These are phyloP conservation scores for Penicillium odoratum DNA, from an alignment of 495 filamentous ascomycete species.

Conservation along the genomic window DNA sequence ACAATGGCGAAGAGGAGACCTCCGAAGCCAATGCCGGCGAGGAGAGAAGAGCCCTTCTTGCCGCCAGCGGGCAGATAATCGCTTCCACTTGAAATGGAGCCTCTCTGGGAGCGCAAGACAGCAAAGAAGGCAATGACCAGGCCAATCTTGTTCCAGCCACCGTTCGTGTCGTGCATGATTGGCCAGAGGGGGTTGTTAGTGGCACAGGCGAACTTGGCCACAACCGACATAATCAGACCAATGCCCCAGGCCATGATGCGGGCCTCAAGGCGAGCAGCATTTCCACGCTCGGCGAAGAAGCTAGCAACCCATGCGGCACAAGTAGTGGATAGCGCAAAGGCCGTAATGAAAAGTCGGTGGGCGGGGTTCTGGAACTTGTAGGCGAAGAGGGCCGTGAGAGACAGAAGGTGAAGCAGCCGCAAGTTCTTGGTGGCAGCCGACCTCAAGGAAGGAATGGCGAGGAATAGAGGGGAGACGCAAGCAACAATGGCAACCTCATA, in stretches of 20 bases:
- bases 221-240: slow-evolving; percentile 78
- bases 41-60: slow-evolving; percentile 65
- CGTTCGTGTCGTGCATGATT: slow-evolving; percentile 82
- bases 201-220: slow-evolving; percentile 90
- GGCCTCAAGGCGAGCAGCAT: slow-evolving; percentile 72
- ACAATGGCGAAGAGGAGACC: slow-evolving; percentile 90
- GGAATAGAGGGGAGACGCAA: slow-evolving; percentile 80
- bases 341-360: slow-evolving; percentile 75
- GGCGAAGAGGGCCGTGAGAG: slow-evolving; percentile 75
- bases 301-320: slow-evolving; percentile 82
- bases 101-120: slow-evolving; percentile 66
- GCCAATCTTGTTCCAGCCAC: slow-evolving; percentile 88
- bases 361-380: slow-evolving; percentile 74
- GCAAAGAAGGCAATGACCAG: slow-evolving; percentile 74
- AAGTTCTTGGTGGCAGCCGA: slow-evolving; percentile 66
- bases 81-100: slow-evolving; percentile 50
- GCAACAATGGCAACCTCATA: slow-evolving; percentile 87
- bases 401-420: slow-evolving; percentile 68
- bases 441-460: slow-evolving; percentile 68
- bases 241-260: slow-evolving; percentile 77
- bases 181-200: slow-evolving; percentile 99
- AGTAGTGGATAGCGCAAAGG: slow-evolving; percentile 72
- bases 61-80: slow-evolving; percentile 48
- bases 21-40: slow-evolving; percentile 75
- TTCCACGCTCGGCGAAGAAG: slow-evolving; percentile 73